phyloP scores from a whole-genome alignment of 768 basidiomycete genomes.

The Termitomyces sp. region DNA sequence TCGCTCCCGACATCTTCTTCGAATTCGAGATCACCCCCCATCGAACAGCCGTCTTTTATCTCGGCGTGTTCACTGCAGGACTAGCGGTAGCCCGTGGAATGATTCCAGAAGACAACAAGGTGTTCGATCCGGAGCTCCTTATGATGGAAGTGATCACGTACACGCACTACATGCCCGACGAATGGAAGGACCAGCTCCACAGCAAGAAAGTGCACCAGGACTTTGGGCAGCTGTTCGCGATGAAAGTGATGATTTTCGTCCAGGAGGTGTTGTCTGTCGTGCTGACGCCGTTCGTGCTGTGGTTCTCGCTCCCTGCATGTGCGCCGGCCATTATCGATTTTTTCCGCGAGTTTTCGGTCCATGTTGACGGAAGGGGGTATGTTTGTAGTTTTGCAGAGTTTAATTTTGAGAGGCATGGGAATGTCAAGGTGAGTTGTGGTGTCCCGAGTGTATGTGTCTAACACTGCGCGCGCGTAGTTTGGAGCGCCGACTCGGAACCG shows the following conservation, averaged over 20 bases:
- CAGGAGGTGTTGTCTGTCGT: constrained; percentile 90
- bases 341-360: constrained; percentile 96
- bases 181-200: constrained; percentile 87
- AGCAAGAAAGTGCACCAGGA: constrained; percentile 88
- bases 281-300: constrained; percentile 89
- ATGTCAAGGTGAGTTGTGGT: constrained; percentile 59
- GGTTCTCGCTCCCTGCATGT: constrained; percentile 87
- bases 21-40: constrained; percentile 94
- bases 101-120: constrained; percentile 90
- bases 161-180: constrained; percentile 94
- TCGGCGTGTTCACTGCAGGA: constrained; percentile 81
- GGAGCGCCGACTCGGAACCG: constrained; percentile 71
- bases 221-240: constrained; percentile 89
- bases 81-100: constrained; percentile 90
- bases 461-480: constrained; percentile 43
- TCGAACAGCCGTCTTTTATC: constrained; percentile 90
- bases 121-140: constrained; percentile 90
- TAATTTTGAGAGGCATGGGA: constrained; percentile 93
- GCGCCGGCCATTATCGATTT: constrained; percentile 93
- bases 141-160: constrained; percentile 90
- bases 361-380: constrained; percentile 94
- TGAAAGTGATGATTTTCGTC: constrained; percentile 84
- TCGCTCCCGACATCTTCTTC: constrained; percentile 91
- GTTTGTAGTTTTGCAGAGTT: constrained; percentile 99
- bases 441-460: too few species aligned